A percentile compares a stretch with the other conserved stretches of the same genome.
These are phyloP conservation scores for Backusella morwellensis DNA, from an alignment of 192 early-diverging fungal species.

Conservation along the genomic window DNA sequence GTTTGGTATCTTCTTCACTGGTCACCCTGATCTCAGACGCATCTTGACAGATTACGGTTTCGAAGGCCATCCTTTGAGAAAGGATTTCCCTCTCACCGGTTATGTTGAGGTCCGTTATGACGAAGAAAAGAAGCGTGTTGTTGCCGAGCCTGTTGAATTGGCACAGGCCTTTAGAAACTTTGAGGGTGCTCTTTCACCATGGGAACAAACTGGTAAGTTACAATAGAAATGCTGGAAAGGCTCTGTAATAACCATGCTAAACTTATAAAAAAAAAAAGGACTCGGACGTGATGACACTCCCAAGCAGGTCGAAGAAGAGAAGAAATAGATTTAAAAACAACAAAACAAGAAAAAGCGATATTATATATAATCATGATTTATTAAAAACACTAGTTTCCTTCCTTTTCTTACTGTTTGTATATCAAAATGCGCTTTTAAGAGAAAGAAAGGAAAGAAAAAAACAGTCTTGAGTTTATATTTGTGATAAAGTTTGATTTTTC, in stretches of 20 bases:
- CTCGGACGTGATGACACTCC: slow-evolving; percentile 46
- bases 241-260: background rate
- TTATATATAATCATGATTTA: background rate
- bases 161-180: slow-evolving; percentile 96
- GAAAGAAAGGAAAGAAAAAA: slow-evolving; percentile 4
- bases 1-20: slow-evolving; percentile 96
- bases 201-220: slow-evolving; percentile 79
- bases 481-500: background rate
- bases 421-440: background rate
- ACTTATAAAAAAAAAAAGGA: slow-evolving; percentile 13
- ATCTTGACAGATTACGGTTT: slow-evolving; percentile 99
- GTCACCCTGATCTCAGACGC: slow-evolving; percentile 93
- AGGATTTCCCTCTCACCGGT: slow-evolving; percentile 98
- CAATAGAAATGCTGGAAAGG: background rate
- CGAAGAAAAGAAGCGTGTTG: slow-evolving; percentile 97
- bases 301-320: slow-evolving; percentile 12
- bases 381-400: background rate
- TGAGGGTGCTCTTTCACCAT: slow-evolving; percentile 89
- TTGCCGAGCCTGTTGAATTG: slow-evolving; percentile 94
- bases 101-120: slow-evolving; percentile 99
- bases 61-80: slow-evolving; percentile 91
- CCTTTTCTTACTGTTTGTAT: background rate
- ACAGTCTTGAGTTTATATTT: background rate
- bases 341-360: slow-evolving; percentile 23
- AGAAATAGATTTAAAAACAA: slow-evolving; percentile 10